Evolutionary conservation across 331 rosid genomes (phyloP), one percentile per base, ranked within the genome.

Genomic region (Pyracantha coccinea): DNA sequence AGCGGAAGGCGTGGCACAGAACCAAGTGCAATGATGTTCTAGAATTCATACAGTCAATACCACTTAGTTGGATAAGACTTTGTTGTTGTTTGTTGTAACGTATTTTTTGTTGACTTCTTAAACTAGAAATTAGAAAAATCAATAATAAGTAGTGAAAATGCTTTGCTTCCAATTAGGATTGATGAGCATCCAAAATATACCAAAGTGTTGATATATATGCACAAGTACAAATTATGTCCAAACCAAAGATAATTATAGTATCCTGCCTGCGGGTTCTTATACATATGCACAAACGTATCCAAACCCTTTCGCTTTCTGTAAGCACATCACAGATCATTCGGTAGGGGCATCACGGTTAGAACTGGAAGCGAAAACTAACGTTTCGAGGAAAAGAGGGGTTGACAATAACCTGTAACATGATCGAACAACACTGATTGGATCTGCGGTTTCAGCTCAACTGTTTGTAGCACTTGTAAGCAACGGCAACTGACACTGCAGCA

Each of bases 381-480:
- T 59, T 17, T 35, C n/a, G 17, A 69, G 17, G 62, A 41, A 29
- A 60, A 64, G 50, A 54, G 76, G 67, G 78, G 50, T 25, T 68
- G 72, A 57, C 62, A 74, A 52, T 77, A 65, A 73, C 73, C 74
- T 71, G 66, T 50, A 45, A 19, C 35, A 58, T 32, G 75, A 21
- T 17, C 20, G 45, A 66, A 55, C 61, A 69, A 60, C 45, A 68
- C 19, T 19, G 33, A 24, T 32, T 74, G 41, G 31, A 21, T 23
- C 35, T 28, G 7, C 29, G 38, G 72, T 35, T 77, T 79, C 71
- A 88, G 69, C 75, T 79, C 82, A 87, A 70, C 75, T 92, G 89
- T 74, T 84, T 92, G 88, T 87, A 92, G 93, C 90, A 92, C 88
- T 91, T 89, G 86, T 85, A 94, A 66, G 99, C 99, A 73, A 92